Evolutionary conservation across 148 eudicot species (phyloP).

Genomic region (Cornus controversa): DNA sequence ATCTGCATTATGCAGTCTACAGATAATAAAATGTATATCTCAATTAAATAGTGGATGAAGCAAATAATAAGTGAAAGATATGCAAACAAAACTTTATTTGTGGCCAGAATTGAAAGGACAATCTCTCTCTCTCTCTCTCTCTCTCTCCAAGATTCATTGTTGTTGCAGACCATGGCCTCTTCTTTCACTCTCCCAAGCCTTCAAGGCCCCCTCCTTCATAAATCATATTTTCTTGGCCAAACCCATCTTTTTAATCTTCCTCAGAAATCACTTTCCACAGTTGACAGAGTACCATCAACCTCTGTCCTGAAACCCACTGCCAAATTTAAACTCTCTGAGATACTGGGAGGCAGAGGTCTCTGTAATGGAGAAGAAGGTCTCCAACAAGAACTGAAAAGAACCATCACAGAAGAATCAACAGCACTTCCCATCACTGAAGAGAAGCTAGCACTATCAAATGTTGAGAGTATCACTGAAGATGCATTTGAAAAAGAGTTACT

Average conservation of each 20-base stretch:
- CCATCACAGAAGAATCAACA: conserved; percentile 22
- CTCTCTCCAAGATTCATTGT: conserved; percentile 4
- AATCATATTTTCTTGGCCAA: conserved; percentile 65
- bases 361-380: conserved; percentile 85
- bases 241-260: conserved; percentile 24
- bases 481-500: conserved; percentile 75
- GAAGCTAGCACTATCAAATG: conserved; percentile 18
- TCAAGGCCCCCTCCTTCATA: conserved; percentile 32
- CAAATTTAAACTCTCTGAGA: conserved; percentile 61
- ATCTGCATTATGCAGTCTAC: no score
- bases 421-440: conserved; percentile 8
- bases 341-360: conserved; percentile 86
- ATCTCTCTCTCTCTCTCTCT: conserved; percentile 8
- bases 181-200: conserved; percentile 49
- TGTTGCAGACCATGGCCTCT: conserved; percentile 39
- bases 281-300: conserved; percentile 17
- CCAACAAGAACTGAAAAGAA: conserved; percentile 55
- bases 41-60: background rate
- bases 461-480: conserved; percentile 31
- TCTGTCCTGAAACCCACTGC: conserved; percentile 33
- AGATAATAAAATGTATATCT: no score
- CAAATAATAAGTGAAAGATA: background rate
- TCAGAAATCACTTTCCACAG: conserved; percentile 23
- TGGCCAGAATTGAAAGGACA: conserved; percentile 29
- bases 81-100: conserved; percentile 8